These are phyloP conservation scores for Podaxis carcinomalis DNA, from an alignment of 768 basidiomycete species.

Conservation along the genomic window DNA sequence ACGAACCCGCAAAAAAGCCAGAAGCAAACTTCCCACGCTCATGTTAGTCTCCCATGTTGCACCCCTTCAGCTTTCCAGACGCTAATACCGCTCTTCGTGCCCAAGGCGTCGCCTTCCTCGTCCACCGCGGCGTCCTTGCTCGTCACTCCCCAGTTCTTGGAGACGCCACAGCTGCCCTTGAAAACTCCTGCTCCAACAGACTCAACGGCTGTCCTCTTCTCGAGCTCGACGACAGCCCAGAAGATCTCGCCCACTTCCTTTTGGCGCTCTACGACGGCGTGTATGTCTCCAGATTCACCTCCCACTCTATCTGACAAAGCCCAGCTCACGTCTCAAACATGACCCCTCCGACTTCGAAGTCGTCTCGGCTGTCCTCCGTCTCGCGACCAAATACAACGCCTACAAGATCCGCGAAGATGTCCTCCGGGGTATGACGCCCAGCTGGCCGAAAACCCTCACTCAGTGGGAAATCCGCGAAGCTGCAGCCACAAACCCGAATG, in stretches of 20 bases:
- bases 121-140: slow-evolving; percentile 62
- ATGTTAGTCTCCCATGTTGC: slow-evolving; percentile 16
- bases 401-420: slow-evolving; percentile 53
- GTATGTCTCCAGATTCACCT: slow-evolving; percentile 32
- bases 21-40: neutral
- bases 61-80: slow-evolving; percentile 60
- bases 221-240: slow-evolving; percentile 47
- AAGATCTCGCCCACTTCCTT: slow-evolving; percentile 56
- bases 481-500: slow-evolving; percentile 43
- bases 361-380: slow-evolving; percentile 53
- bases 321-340: slow-evolving; percentile 43
- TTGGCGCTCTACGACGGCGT: slow-evolving; percentile 68
- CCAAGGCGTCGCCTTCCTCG: slow-evolving; percentile 56
- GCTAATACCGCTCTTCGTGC: slow-evolving; percentile 66
- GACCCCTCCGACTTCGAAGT: slow-evolving; percentile 47
- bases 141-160: slow-evolving; percentile 57
- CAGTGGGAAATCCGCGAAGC: slow-evolving; percentile 69
- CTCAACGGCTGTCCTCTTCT: slow-evolving; percentile 59
- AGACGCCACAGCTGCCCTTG: slow-evolving; percentile 31
- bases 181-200: slow-evolving; percentile 16
- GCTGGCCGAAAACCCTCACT: slow-evolving; percentile 60
- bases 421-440: slow-evolving; percentile 42
- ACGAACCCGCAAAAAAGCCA: neutral
- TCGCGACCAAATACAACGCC: slow-evolving; percentile 63
- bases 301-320: neutral